Base-by-base conservation (phyloP, 139 green algal species). In the Gonium pectorale region DNA sequence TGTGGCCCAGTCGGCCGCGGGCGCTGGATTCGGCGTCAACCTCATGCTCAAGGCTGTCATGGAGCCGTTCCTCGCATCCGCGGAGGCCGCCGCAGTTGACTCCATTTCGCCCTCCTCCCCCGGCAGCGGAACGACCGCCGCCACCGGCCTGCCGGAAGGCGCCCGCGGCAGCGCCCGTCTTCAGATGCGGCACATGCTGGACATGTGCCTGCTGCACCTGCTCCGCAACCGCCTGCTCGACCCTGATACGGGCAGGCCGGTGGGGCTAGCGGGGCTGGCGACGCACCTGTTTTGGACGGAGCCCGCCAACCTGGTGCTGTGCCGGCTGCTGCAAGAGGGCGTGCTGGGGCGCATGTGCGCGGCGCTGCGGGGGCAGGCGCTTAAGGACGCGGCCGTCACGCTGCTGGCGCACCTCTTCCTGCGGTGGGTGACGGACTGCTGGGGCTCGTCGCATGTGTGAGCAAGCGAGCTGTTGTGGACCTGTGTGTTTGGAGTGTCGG, bases 221-320 rank as follows among this genome's bases (percentile, higher is more conserved):
- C 80, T 93, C 40, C 63, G 79, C 33, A 22, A 6, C 26, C 40
- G 46, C 8, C 27, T 86, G 68, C 17, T 86, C 35, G 69, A 79
- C 27, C 38, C 33, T 5, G 27, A 63, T 8, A 44, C 67, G 0
- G 86, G 72, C 0, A n/a, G 75, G 66, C 85, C 86, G 0, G 24
- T 80, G 17, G 88, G 89, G 4, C 84, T 93, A 31, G 86, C 88
- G 38, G 84, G 84, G 11, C 68, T 93, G 66, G 86, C 77, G 11
- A 88, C 52, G 31, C 90, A 93, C 84, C 70, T 93, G 54, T 89
- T 91, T 74, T 91, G 87, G 90, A 87, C 86, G 17, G 87, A 91
- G 59, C 90, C 90, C 0, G 72, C 87, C 35, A 92, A 90, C 87
- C 41, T 93, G 37, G 82, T 80, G 43, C 73, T 93, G 35, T 69